A percentile compares a stretch with the other conserved stretches of the same genome.
Conservation (phyloP, 1,284 basidiomycete species). For the Puccinia polysora region DNA sequence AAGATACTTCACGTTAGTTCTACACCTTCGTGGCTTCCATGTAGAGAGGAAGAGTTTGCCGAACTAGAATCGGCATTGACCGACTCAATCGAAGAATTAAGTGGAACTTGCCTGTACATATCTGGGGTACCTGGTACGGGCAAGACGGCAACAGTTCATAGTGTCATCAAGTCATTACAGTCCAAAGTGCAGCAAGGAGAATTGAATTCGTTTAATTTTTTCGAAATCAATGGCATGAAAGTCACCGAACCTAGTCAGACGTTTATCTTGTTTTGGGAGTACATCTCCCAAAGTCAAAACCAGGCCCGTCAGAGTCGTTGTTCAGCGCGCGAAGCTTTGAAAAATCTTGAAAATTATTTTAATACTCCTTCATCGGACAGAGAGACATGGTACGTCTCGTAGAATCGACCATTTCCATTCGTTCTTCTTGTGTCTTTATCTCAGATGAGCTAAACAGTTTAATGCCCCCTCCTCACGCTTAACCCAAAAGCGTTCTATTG, state of each 20-base stretch:
- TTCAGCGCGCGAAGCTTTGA: conserved; percentile 47
- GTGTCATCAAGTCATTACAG: conserved; percentile 79
- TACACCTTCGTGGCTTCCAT: conserved; percentile 82
- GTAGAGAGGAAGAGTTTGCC: conserved; percentile 79
- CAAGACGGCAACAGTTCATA: conserved; percentile 95
- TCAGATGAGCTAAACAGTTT: not conserved
- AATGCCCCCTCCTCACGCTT: not conserved
- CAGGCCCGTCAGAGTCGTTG: conserved; percentile 35
- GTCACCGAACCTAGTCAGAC: conserved; percentile 82
- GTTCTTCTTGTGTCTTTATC: too few relatives aligned
- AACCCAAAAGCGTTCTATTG: conserved; percentile 69
- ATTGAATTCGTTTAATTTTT: conserved; percentile 86
- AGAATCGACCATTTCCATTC: not conserved
- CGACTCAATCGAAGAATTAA: conserved; percentile 82
- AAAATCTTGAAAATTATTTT: conserved; percentile 49
- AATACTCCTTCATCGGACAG: conserved; percentile 48
- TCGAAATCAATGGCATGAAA: conserved; percentile 95
- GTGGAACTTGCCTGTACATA: conserved; percentile 92
- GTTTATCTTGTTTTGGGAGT: conserved; percentile 83
- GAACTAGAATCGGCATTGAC: conserved; percentile 72
- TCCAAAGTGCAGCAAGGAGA: conserved; percentile 76
- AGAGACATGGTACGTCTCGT: conserved; percentile 48
- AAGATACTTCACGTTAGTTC: conserved; percentile 87
- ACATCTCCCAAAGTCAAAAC: conserved; percentile 55
- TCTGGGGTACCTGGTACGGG: conserved; percentile 97